Conservation (phyloP, 2,329 filamentous ascomycete genomes). For the Aspergillus candidus region DNA sequence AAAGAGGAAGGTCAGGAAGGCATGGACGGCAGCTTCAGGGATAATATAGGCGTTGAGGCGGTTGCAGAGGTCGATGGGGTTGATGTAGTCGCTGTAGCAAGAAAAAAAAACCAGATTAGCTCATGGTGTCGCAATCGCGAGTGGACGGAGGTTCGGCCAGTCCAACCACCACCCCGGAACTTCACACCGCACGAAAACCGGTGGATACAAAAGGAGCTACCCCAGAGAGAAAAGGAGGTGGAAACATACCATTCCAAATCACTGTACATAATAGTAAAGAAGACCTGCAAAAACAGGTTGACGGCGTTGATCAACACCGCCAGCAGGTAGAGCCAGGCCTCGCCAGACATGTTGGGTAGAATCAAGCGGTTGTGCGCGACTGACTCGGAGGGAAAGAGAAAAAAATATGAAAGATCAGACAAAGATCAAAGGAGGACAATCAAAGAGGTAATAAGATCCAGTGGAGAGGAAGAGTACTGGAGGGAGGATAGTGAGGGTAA, state of each 20-base stretch:
- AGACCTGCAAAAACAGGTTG: slow-evolving; percentile 98
- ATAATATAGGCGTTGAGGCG: slow-evolving; percentile 99
- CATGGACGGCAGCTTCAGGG: slow-evolving; percentile 95
- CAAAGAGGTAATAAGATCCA: neutral
- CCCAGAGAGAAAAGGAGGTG: neutral
- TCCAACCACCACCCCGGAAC: neutral
- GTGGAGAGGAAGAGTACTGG: neutral
- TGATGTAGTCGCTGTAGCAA: slow-evolving; percentile 84
- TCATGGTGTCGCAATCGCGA: slow-evolving; percentile 8
- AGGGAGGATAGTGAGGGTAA: slow-evolving; percentile 1
- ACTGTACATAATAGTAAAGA: slow-evolving; percentile 99
- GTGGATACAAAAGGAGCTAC: neutral
- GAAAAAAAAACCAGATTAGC: slow-evolving; percentile 25
- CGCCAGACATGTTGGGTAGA: slow-evolving; percentile 72
- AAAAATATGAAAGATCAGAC: neutral
- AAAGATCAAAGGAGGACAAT: slow-evolving; percentile 3
- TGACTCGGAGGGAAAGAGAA: slow-evolving; percentile 4
- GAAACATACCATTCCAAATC: slow-evolving; percentile 92
- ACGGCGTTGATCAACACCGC: slow-evolving; percentile 99
- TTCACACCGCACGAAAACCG: neutral
- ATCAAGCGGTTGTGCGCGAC: neutral
- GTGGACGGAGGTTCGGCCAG: neutral
- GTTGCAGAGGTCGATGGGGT: slow-evolving; percentile 99
- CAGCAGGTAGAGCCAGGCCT: slow-evolving; percentile 97
- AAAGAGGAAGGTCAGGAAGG: slow-evolving; percentile 91